Base-by-base conservation (phyloP, 108 stramenopile genomes). In the Skeletonema marinoi region DNA sequence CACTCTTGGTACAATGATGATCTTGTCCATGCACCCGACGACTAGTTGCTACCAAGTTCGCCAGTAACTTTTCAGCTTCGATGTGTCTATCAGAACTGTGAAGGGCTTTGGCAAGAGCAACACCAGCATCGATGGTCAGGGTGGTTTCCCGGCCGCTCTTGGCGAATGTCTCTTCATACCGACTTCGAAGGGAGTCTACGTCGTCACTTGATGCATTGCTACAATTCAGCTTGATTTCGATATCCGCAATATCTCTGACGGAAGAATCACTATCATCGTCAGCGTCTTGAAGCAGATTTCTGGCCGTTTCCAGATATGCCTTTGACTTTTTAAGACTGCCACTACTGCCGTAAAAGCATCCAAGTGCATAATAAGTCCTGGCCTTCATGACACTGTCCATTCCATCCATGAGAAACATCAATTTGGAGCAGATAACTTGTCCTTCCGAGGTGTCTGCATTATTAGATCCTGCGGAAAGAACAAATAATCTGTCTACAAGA, bases 31-130 rank as follows among this genome's bases (percentile, higher is more conserved):
- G 59, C 25, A 30, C 25, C 0, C 30, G 59, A 9, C 30, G 25
- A 31, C 59, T 60, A 10, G 30, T 60, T 16, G 59, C 59, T 30
- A 60, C 59, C 29, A 60, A 31, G 10, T 60, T 31, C 12, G 16
- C 59, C 3, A 31, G 29, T 29, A 60, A 31, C 59, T 60, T 60
- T 31, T 60, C 59, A 31, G 59, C 59, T n/a, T 60, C 59, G 59
- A 16, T 10, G 9, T 10, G 9, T n/a, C 59, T 29, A 31, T 60
- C 29, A 9, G 59, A 11, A n/a, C 11, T 30, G 16, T 12, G 11
- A 60, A 60, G 16, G 59, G 29, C 59, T 30, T 60, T 30, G 30
- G 59, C 59, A 60, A 30, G 59, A n/a, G 29, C 12, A 11, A 60
- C 30, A 31, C 59, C 59, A 3, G 59, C 59, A 31, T 30, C 59